Percentiles rank a stretch among this genome's conserved stretches.
Evolutionary conservation across 1,284 basidiomycete genomes (phyloP).

Genomic region (Cryptococcus sp.): DNA sequence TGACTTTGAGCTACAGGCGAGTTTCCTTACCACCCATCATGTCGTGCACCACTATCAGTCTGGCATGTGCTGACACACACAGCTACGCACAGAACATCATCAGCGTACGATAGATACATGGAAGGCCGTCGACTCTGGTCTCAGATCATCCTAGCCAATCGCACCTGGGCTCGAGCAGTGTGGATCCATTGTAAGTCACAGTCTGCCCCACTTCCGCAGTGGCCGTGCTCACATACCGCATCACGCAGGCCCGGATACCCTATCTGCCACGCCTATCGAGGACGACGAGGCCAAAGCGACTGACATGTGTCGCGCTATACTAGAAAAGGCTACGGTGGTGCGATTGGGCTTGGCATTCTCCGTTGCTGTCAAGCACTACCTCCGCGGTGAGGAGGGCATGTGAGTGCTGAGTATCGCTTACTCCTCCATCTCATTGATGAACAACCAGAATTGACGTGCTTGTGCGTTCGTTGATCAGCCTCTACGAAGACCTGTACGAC

Average conservation of each 20-base stretch:
- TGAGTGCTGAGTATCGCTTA: slow-evolving; percentile 22
- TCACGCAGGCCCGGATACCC: slow-evolving; percentile 38
- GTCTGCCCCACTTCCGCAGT: not conserved
- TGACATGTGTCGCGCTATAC: slow-evolving; percentile 57
- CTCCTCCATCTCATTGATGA: not conserved
- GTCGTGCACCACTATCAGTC: not conserved
- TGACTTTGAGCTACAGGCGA: slow-evolving; percentile 49
- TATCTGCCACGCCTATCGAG: slow-evolving; percentile 19
- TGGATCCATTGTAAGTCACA: slow-evolving; percentile 50
- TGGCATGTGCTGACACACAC: slow-evolving; percentile 26
- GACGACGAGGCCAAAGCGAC: slow-evolving; percentile 52
- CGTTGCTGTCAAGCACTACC: slow-evolving; percentile 55
- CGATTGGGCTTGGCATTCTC: slow-evolving; percentile 66
- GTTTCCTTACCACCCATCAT: slow-evolving; percentile 3
- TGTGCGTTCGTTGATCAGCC: slow-evolving; percentile 28
- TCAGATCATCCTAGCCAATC: slow-evolving; percentile 61
- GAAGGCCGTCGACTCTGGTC: slow-evolving; percentile 72
- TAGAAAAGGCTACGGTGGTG: slow-evolving; percentile 73
- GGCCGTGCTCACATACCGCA: not conserved
- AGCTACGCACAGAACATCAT: slow-evolving; percentile 71
- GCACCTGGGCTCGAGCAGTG: slow-evolving; percentile 44
- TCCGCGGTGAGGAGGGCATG: slow-evolving; percentile 67
- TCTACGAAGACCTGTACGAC: slow-evolving; percentile 50
- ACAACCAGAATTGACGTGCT: not conserved
- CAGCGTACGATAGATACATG: slow-evolving; percentile 74